Evolutionary conservation across 1,284 basidiomycete genomes (phyloP).

Genomic region (Ceratobasidium sp.): DNA sequence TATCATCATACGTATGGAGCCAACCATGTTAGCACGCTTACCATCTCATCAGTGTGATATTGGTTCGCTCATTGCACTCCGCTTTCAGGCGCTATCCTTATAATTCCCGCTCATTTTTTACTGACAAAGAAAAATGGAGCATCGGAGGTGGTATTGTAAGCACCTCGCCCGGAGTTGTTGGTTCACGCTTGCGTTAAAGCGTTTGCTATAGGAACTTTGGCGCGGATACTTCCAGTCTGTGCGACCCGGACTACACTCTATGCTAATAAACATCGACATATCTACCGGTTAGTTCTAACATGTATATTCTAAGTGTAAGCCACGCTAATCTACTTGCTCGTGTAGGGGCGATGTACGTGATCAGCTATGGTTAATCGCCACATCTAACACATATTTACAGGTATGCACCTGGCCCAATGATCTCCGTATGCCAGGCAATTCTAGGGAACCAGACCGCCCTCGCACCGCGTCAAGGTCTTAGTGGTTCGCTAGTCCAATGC

Average conservation of each 20-base stretch:
- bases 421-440: conserved; percentile 68
- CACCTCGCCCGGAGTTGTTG: conserved; percentile 46
- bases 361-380: no score
- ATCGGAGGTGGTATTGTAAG: conserved; percentile 69
- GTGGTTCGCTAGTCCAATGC: neutral
- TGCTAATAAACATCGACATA: conserved; percentile 82
- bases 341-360: conserved; percentile 12
- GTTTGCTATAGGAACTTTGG: conserved; percentile 40
- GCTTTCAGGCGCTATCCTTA: conserved; percentile 65
- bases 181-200: neutral
- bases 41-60: neutral
- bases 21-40: conserved; percentile 58
- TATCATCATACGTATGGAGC: conserved; percentile 79
- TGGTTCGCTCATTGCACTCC: neutral
- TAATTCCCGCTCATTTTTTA: conserved; percentile 81
- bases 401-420: conserved; percentile 62
- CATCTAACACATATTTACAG: neutral
- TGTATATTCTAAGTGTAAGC: conserved; percentile 52
- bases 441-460: conserved; percentile 63
- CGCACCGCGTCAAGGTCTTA: conserved; percentile 56
- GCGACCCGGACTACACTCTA: conserved; percentile 69
- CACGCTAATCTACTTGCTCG: neutral
- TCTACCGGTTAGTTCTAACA: conserved; percentile 67
- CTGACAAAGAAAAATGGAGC: conserved; percentile 64
- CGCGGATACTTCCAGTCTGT: conserved; percentile 59